Evolutionary conservation across 352 stramenopile species (phyloP), one percentile per base, ranked within the genome.

Genomic region (Globisporangium middletonii): DNA sequence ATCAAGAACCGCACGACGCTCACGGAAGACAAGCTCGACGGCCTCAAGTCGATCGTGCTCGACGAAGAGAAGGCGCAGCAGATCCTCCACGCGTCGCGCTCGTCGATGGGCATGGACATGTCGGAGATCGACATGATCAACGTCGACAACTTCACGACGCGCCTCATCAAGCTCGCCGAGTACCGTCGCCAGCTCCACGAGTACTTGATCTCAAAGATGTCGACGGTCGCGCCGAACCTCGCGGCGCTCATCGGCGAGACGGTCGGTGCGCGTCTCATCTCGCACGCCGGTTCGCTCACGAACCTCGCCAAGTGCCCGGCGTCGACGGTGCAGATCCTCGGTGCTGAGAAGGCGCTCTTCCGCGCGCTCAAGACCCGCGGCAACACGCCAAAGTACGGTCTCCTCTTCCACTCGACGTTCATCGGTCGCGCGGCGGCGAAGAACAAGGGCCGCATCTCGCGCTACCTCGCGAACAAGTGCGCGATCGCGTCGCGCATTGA

Each of bases 331-430:
- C 98, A 99, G 76, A 99, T 99, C 73, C 79, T 99, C 16, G 98
- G 98, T 64, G 98, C 98, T n/a, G 98, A 99, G 78, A 99, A 99
- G 85, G 98, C 97, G 57, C 85, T 99, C 33, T 99, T 99, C 85
- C 92, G 98, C 46, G 98, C 98, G 27, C 90, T 99, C 26, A 99
- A 99, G 86, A 99, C 97, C 42, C 98, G 98, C 57, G 97, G 97
- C 60, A 99, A 99, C 83, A 99, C 98, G 53, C 98, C 98, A 44
- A 99, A 99, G 84, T 99, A 99, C 82, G 98, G 98, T 60, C 79
- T 99, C 50, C 98, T 99, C 59, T 99, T 99, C 73, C 97, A 99
- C 79, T 99, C 97, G 38, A 98, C 95, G 35, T 99, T 99, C 74
- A 99, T 99, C 64, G 97, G 97, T 48, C 96, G 97, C 43, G 97